These are phyloP conservation scores for Candida gorgasii DNA, from an alignment of 805 yeast species.

Conservation along the genomic window DNA sequence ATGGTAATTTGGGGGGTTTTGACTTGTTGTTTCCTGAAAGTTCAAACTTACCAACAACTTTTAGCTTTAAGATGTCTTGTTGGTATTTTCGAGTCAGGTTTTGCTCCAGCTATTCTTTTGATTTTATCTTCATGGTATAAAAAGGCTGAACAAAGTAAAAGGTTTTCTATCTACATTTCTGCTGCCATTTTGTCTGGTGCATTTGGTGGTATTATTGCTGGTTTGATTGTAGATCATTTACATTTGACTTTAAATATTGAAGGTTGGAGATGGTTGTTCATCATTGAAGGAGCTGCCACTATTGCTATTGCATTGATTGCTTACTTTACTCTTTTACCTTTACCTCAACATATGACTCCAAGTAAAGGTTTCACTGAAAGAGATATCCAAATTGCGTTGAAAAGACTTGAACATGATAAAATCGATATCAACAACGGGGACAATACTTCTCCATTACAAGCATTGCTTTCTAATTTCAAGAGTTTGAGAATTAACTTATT, in stretches of 20 bases:
- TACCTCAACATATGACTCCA: constrained; percentile 12
- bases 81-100: constrained; percentile 11
- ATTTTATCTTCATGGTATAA: constrained; percentile 41
- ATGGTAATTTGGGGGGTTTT: constrained; percentile 20
- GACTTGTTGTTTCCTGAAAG: constrained; percentile 18
- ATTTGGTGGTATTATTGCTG: constrained; percentile 40
- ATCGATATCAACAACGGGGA: constrained; percentile 11
- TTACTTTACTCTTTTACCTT: constrained; percentile 24
- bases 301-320: constrained; percentile 48
- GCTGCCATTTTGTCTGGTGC: constrained; percentile 39
- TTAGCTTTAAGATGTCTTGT: constrained; percentile 14
- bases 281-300: constrained; percentile 63
- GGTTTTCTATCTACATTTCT: constrained; percentile 37
- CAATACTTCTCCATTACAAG: constrained; percentile 2
- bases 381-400: constrained; percentile 8
- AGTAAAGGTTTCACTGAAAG: constrained; percentile 11
- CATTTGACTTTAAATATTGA: constrained; percentile 28
- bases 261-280: constrained; percentile 62
- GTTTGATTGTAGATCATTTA: constrained; percentile 25
- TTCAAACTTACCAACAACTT: constrained; percentile 17
- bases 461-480: constrained; percentile 5
- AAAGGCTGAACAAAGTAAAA: constrained; percentile 34
- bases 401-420: constrained; percentile 9
- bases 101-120: constrained; percentile 38
- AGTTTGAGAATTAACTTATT: constrained; percentile 11